Conservation (phyloP, 257 asterid genomes). For the Leptodermis oblonga region DNA sequence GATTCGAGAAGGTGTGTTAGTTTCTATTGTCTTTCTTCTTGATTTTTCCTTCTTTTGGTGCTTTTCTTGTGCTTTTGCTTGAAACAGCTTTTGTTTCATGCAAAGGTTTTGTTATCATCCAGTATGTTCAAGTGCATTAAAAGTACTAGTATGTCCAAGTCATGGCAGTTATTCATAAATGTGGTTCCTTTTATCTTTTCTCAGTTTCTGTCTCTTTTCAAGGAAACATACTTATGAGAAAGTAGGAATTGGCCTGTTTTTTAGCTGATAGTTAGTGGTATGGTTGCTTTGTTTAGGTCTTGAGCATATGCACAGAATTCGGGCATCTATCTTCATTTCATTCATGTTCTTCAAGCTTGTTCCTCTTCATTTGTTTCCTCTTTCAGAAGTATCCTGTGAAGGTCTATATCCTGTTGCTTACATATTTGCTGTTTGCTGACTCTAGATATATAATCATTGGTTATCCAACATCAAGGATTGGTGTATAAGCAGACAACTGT, state of each 20-base stretch:
- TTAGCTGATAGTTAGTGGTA: not conserved
- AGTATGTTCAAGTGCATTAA: not conserved
- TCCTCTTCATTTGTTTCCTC: not conserved
- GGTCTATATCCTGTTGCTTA: slow-evolving; percentile 16
- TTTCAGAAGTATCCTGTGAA: not conserved
- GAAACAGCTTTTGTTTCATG: not conserved
- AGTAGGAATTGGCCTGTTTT: not conserved
- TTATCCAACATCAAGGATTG: slow-evolving; percentile 95
- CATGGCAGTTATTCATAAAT: not conserved
- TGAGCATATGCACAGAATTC: not conserved
- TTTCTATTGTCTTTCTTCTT: slow-evolving; percentile 16
- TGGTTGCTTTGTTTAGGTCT: not conserved
- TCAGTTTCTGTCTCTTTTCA: slow-evolving; percentile 1
- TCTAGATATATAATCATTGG: slow-evolving; percentile 93
- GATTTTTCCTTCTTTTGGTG: not conserved
- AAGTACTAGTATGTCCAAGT: not conserved
- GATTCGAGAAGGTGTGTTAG: slow-evolving; percentile 80
- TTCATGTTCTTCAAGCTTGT: not conserved
- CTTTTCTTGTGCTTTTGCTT: not conserved
- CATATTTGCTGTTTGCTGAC: slow-evolving; percentile 21
- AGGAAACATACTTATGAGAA: not conserved
- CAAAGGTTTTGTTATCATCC: not conserved
- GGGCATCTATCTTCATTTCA: not conserved
- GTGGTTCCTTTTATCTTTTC: not conserved
- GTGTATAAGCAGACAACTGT: slow-evolving; percentile 97